These are phyloP conservation scores for Trametes villosa DNA, from an alignment of 768 basidiomycete species.

Conservation along the genomic window DNA sequence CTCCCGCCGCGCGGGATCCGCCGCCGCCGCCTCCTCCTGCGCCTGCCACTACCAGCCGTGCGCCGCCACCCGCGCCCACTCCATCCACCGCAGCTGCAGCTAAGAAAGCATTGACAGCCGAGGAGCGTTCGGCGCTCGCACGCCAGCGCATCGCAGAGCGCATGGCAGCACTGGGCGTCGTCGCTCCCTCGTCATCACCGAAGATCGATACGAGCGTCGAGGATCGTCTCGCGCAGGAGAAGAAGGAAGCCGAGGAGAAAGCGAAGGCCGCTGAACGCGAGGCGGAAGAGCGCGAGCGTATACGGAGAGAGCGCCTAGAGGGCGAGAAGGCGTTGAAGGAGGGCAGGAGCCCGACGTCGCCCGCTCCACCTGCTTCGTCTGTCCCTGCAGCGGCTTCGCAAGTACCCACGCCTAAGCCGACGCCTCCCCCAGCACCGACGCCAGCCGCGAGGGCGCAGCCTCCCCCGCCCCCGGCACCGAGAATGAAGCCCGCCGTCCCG, in stretches of 20 bases:
- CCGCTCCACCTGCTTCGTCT: slow-evolving; percentile 37
- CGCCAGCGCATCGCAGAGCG: slow-evolving; percentile 82
- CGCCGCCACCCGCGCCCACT: slow-evolving; percentile 56
- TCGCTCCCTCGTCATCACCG: slow-evolving; percentile 46
- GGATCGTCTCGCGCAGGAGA: slow-evolving; percentile 83
- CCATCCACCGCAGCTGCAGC: slow-evolving; percentile 62
- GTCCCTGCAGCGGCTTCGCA: slow-evolving; percentile 36
- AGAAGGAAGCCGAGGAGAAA: slow-evolving; percentile 90
- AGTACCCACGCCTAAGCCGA: slow-evolving; percentile 46
- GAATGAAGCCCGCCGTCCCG: not conserved
- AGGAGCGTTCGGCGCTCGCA: slow-evolving; percentile 82
- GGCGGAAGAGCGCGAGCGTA: slow-evolving; percentile 77
- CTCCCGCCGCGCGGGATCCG: slow-evolving; percentile 49
- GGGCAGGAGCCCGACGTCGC: slow-evolving; percentile 42
- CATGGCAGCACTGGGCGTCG: slow-evolving; percentile 81
- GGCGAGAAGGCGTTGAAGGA: slow-evolving; percentile 70
- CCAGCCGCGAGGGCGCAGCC: slow-evolving; percentile 36
- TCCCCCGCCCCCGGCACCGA: slow-evolving; percentile 44
- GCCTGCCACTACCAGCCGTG: slow-evolving; percentile 41
- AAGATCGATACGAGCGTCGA: slow-evolving; percentile 80
- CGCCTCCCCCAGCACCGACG: slow-evolving; percentile 43
- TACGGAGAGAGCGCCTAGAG: slow-evolving; percentile 74
- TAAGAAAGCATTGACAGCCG: slow-evolving; percentile 78
- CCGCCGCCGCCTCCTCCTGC: slow-evolving; percentile 54
- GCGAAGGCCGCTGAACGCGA: slow-evolving; percentile 76